Conservation (phyloP, 768 basidiomycete genomes). For the Daedaleopsis nitida region DNA sequence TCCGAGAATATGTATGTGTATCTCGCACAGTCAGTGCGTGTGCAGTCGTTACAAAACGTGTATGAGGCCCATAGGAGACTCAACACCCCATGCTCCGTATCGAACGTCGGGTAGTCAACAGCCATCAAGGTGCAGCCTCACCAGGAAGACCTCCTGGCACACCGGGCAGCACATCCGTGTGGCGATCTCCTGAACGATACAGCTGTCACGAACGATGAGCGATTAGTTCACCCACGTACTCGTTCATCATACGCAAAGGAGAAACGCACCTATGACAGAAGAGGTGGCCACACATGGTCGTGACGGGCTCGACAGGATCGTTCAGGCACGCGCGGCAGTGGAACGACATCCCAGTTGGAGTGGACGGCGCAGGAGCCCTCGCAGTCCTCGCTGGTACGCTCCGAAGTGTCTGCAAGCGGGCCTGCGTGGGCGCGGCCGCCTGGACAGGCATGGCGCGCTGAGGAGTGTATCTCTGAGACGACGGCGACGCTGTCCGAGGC, state of each 20-base stretch:
- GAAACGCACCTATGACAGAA: not conserved
- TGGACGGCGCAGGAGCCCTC: not conserved
- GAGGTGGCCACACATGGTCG: not conserved
- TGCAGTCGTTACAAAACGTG: too few species aligned
- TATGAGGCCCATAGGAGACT: too few species aligned
- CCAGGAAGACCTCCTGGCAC: not conserved
- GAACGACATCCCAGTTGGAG: not conserved
- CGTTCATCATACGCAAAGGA: not conserved
- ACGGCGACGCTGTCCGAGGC: too few species aligned
- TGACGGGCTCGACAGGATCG: not conserved
- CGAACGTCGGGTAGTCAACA: too few species aligned
- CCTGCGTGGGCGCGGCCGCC: too few species aligned
- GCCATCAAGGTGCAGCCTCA: not conserved
- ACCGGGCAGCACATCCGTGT: slow-evolving; percentile 1
- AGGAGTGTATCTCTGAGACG: too few species aligned
- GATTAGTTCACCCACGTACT: not conserved
- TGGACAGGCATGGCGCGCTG: too few species aligned
- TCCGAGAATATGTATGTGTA: too few species aligned
- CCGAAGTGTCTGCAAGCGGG: too few species aligned
- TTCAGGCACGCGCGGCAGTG: not conserved
- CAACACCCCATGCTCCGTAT: too few species aligned
- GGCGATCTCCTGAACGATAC: not conserved
- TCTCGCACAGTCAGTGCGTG: too few species aligned
- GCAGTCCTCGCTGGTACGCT: not conserved
- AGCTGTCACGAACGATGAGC: not conserved